Conservation (phyloP, 768 basidiomycete genomes). For the Kwoniella heveanensis region DNA sequence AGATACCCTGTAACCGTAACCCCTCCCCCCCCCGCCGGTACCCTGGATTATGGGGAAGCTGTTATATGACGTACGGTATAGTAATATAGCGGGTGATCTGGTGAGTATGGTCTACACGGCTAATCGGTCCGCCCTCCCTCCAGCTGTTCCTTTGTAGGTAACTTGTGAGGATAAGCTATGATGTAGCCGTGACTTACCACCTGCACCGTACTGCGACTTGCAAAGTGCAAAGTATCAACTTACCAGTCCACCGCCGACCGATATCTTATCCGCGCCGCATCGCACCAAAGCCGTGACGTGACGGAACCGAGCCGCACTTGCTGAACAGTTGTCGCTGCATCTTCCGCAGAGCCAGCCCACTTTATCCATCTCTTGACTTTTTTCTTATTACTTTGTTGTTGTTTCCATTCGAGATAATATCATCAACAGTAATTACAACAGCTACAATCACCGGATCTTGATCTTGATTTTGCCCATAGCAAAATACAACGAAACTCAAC, state of each 20-base stretch:
- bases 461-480: too few relatives aligned
- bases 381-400: neutral
- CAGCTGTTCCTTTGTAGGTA: neutral
- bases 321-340: too few relatives aligned
- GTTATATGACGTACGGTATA: neutral
- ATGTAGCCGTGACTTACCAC: conserved; percentile 3
- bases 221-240: too few relatives aligned
- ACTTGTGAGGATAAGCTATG: neutral
- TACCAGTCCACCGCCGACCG: neutral
- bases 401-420: neutral
- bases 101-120: neutral
- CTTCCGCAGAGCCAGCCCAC: too few relatives aligned
- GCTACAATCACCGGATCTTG: too few relatives aligned
- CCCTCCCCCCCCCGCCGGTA: too few relatives aligned
- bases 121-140: neutral
- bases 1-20: too few relatives aligned
- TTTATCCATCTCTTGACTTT: too few relatives aligned
- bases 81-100: neutral
- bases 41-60: neutral
- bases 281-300: too few relatives aligned
- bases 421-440: too few relatives aligned
- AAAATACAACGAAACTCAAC: too few relatives aligned
- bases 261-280: neutral
- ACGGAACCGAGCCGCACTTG: conserved; percentile 1
- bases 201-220: too few relatives aligned